These are phyloP conservation scores for Leccinum fibrillosum DNA, from an alignment of 768 basidiomycete species.

Conservation along the genomic window DNA sequence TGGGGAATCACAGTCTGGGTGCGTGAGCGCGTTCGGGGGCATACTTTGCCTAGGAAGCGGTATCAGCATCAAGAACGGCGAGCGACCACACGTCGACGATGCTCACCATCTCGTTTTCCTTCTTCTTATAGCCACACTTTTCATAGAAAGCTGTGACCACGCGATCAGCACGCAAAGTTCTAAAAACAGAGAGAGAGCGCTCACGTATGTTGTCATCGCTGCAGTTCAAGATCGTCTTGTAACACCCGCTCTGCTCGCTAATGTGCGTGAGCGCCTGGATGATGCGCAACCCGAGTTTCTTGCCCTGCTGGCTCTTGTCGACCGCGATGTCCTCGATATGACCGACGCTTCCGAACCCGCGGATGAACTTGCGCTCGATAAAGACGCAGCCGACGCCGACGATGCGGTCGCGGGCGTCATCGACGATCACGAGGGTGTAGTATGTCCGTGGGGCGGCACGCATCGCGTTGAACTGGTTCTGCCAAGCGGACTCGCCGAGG, in stretches of 20 bases:
- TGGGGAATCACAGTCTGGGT: slow-evolving; percentile 19
- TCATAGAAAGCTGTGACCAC: slow-evolving; percentile 80
- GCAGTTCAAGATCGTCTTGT: slow-evolving; percentile 98
- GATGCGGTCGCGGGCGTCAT: slow-evolving; percentile 70
- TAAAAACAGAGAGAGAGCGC: slow-evolving; percentile 33
- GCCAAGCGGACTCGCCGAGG: slow-evolving; percentile 65
- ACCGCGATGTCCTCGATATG: slow-evolving; percentile 99
- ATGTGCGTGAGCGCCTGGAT: slow-evolving; percentile 84
- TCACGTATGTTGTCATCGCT: slow-evolving; percentile 86
- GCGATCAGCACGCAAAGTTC: slow-evolving; percentile 7
- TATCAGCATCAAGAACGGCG: slow-evolving; percentile 8
- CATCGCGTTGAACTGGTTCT: slow-evolving; percentile 61
- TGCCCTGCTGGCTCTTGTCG: slow-evolving; percentile 82
- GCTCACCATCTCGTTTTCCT: slow-evolving; percentile 89
- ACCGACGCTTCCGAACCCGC: slow-evolving; percentile 80
- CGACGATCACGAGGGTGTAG: slow-evolving; percentile 81
- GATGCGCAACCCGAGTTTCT: slow-evolving; percentile 83
- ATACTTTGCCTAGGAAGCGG: slow-evolving; percentile 50
- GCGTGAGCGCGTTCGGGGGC: slow-evolving; percentile 37
- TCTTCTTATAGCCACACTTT: slow-evolving; percentile 90
- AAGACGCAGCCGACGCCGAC: slow-evolving; percentile 83
- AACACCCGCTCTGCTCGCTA: slow-evolving; percentile 77
- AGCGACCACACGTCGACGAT: neutral
- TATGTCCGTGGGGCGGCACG: slow-evolving; percentile 62
- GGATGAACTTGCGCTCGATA: slow-evolving; percentile 92